These are phyloP conservation scores for Arctostaphylos glauca DNA, from an alignment of 148 eudicot species.

Conservation along the genomic window DNA sequence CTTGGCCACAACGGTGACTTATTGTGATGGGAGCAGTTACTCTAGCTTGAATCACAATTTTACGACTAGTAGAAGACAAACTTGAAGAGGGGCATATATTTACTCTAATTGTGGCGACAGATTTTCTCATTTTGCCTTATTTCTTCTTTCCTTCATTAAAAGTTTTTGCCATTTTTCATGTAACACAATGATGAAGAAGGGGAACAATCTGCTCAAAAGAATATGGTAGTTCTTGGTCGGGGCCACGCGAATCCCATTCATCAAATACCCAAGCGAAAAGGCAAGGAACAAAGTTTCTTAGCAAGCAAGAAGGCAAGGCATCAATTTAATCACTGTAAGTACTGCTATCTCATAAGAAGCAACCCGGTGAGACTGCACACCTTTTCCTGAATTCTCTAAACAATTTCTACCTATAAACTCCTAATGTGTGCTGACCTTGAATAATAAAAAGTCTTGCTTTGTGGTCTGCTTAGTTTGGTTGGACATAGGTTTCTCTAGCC, in stretches of 20 bases:
- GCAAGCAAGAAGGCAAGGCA: constrained; percentile 41
- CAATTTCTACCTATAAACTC: neutral
- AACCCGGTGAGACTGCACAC: neutral
- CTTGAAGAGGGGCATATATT: neutral
- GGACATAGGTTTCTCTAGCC: neutral
- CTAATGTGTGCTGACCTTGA: neutral
- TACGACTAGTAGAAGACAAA: neutral
- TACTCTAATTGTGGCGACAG: too few species aligned
- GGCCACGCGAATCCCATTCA: constrained; percentile 40
- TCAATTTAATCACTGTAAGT: constrained; percentile 74
- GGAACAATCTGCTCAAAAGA: constrained; percentile 32
- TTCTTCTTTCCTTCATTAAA: neutral
- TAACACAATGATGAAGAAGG: constrained; percentile 20
- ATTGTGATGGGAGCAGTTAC: neutral
- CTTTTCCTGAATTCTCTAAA: neutral
- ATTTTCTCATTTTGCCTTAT: neutral
- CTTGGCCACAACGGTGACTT: neutral
- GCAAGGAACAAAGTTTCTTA: constrained; percentile 11
- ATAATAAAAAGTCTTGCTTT: neutral
- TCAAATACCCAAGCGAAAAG: constrained; percentile 38
- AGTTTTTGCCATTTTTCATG: neutral
- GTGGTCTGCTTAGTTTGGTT: neutral
- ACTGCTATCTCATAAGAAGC: neutral
- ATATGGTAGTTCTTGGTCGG: constrained; percentile 70
- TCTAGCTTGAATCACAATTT: neutral